Base-by-base conservation (phyloP, 106 monocot genomes). In the Chionographis japonica region DNA sequence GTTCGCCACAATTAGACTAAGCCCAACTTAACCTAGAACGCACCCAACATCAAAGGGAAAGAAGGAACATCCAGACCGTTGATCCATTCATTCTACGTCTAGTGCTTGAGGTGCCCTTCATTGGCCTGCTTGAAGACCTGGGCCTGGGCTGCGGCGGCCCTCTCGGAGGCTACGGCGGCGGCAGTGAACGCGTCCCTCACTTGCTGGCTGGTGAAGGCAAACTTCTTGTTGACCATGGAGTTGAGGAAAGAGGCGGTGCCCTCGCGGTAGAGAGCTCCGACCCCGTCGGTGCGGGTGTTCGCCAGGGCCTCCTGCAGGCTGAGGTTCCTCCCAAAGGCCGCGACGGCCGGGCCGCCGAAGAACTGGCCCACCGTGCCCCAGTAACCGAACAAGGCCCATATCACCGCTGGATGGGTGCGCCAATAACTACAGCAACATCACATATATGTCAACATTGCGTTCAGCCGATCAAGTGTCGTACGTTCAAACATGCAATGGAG, bases 201-300 rank as follows among this genome's bases (percentile, higher is more conserved):
- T 40, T 83, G 78, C 60, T 66, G 65, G 50, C 74, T 61, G 42
- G 63, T 68, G 72, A 77, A 73, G 5, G 56, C 50, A 50, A 72
- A 82, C 19, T 52, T 62, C 60, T 40, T 60, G 72, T 41, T 63
- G 3, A 61, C 81, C 62, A 82, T 61, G 43, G 81, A 72, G 73
- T 82, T 82, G 62, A 82, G 72, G 4, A 72, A 61, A 12, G 81
- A 14, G 0, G 81, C 81, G 4, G 81, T 73, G 4, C 81, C 81
- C 68, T 82, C 81, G 3, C 81, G 53, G 57, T 58, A 66, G 37
- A 82, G 77, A 2, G 67, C 81, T 12, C 81, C 77, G 27, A 68
- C 19, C 9, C 77, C 81, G 15, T 82, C 81, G 2, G 52, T 63
- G 13, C 77, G 52, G 3, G 77, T 63, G 77, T 73, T 82, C 36